Base-by-base conservation (phyloP, 768 basidiomycete species). In the Mycena maculata region DNA sequence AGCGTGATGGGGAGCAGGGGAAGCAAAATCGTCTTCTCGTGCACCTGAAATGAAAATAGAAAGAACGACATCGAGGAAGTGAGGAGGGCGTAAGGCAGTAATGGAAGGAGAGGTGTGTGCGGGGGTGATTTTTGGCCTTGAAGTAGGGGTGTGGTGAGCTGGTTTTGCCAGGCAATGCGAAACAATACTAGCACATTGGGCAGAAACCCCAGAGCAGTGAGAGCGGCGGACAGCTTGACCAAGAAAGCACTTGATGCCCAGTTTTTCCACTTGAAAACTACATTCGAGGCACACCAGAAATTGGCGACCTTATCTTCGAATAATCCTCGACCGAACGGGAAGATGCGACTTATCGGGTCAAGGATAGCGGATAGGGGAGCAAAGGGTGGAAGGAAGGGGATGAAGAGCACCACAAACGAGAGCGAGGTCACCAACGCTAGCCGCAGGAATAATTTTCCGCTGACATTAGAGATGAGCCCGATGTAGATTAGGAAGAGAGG, bases 251-350 rank as follows among this genome's bases (percentile, higher is more conserved):
- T 75, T 1, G 83, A 76, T 7, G 86, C 82, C 82, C 83, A 87
- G 30, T 77, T 76, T 53, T 86, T 88, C 92, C 96, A 98, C 76
- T 97, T 98, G 79, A 98, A 77, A 16, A 92, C 78, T 25, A 96
- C 90, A 75, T 98, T 95, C 20, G 91, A 88, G 33, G 95, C 93
- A 77, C 96, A 98, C 96, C 96, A 99, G 75, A 97, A 94, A 76
- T 99, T 99, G 42, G 96, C 95, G 25, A 99, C 96, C 74, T 97
- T 96, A 81, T 97, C 95, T 75, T 97, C 95, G 73, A 96, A 96
- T 3, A 96, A 82, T 16, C 96, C 96, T 30, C 96, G 90, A 8
- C 87, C 85, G 75, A 99, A 95, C 0, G 96, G 96, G 76, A 99
- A 99, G 60, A 98, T 94, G 8, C 96, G 90, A 16, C 82, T 82